Evolutionary conservation across 164 flowering plant species (phyloP).

Genomic region (Vitis labrusca): DNA sequence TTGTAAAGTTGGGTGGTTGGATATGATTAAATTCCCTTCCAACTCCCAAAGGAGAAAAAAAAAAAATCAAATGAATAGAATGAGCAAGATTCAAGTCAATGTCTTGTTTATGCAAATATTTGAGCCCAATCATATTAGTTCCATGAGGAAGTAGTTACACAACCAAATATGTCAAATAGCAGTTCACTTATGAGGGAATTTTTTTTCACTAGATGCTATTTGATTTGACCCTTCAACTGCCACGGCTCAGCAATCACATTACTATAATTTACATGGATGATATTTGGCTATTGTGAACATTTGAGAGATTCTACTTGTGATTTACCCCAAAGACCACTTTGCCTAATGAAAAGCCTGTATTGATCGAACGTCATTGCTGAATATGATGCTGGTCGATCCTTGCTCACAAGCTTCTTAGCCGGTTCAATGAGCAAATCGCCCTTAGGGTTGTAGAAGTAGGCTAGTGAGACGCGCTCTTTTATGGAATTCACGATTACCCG

Average conservation of each 20-base stretch:
- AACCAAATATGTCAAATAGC: too few species aligned
- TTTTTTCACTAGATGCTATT: too few species aligned
- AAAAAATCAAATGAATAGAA: too few species aligned
- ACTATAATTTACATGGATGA: not conserved
- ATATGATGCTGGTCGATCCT: conserved; percentile 47
- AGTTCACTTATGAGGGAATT: too few species aligned
- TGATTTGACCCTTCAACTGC: not conserved
- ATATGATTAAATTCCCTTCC: too few species aligned
- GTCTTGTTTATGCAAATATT: too few species aligned
- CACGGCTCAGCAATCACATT: not conserved
- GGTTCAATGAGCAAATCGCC: conserved; percentile 57
- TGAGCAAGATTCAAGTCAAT: too few species aligned
- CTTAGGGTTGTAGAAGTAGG: conserved; percentile 78
- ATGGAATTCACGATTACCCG: conserved; percentile 57
- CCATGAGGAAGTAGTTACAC: too few species aligned
- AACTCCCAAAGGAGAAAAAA: too few species aligned
- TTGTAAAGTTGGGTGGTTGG: too few species aligned
- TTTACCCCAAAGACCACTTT: conserved; percentile 65
- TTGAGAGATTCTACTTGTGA: conserved; percentile 61
- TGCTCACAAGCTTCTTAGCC: conserved; percentile 43
- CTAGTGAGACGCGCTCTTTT: conserved; percentile 63
- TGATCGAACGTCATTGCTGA: conserved; percentile 58
- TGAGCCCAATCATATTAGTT: too few species aligned
- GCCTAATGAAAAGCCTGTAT: conserved; percentile 64
- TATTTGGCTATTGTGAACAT: conserved; percentile 10